These are phyloP conservation scores for Penicillium coprophilum DNA, from an alignment of 495 filamentous ascomycete species.

Conservation along the genomic window DNA sequence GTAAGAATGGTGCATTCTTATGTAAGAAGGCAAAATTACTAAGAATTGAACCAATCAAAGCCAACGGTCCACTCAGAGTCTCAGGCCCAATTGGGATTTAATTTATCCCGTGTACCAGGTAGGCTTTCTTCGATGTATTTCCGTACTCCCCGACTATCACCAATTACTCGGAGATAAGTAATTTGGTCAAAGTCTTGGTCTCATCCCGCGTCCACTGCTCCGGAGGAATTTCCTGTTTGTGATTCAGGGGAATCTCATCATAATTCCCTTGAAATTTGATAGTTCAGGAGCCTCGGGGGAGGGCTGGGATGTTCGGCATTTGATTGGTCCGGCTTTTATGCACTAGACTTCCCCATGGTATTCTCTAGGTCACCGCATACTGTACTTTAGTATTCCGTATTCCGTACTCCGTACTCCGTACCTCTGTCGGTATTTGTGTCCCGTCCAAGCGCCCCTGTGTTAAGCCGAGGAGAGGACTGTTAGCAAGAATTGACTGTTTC, in stretches of 20 bases:
- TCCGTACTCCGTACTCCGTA: too few species aligned
- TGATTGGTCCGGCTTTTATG: slow-evolving; percentile 26
- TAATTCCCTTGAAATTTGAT: slow-evolving; percentile 24
- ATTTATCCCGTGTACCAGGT: slow-evolving; percentile 13
- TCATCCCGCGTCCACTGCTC: slow-evolving; percentile 2
- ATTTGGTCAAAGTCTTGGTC: slow-evolving; percentile 2
- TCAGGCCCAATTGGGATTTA: slow-evolving; percentile 1
- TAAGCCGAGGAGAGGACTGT: slow-evolving; percentile 5
- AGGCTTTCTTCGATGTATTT: neutral
- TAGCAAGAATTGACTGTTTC: slow-evolving; percentile 8
- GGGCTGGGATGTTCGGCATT: neutral
- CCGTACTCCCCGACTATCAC: slow-evolving; percentile 10
- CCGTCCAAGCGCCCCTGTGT: slow-evolving; percentile 20
- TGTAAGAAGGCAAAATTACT: slow-evolving; percentile 9
- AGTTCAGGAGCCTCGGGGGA: slow-evolving; percentile 21
- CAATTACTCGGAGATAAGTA: neutral
- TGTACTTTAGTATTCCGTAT: neutral
- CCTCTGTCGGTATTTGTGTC: slow-evolving; percentile 12
- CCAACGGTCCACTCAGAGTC: slow-evolving; percentile 7
- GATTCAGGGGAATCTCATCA: slow-evolving; percentile 20
- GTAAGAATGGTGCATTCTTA: slow-evolving; percentile 14
- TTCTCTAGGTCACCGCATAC: neutral
- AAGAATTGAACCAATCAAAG: neutral
- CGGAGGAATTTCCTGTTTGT: slow-evolving; percentile 5
- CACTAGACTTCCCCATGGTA: slow-evolving; percentile 2